Conservation (phyloP, 192 early-diverging fungal genomes). For the Geosiphon pyriformis region DNA sequence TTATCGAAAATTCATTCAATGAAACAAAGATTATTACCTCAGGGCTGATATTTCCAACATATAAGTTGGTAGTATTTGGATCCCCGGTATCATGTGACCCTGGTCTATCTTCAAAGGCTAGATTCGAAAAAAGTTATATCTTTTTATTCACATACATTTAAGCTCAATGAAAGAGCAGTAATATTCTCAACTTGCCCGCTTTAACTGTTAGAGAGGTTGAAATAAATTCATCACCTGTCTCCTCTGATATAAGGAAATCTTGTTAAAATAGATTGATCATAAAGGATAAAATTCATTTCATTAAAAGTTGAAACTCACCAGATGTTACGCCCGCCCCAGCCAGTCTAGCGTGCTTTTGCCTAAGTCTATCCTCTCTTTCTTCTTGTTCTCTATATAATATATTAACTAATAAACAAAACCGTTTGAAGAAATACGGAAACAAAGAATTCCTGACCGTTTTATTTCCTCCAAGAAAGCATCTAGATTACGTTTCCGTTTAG, state of each 20-base stretch:
- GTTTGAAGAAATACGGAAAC: background rate
- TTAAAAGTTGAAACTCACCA: constrained; percentile 12
- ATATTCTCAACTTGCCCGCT: constrained; percentile 16
- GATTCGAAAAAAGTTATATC: too few relatives aligned
- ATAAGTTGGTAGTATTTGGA: constrained; percentile 76
- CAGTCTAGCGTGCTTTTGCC: constrained; percentile 34
- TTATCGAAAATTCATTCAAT: too few relatives aligned
- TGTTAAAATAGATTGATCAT: background rate
- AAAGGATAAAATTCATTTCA: constrained; percentile 13
- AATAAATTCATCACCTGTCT: constrained; percentile 4
- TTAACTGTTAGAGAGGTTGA: constrained; percentile 23
- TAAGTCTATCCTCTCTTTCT: constrained; percentile 48
- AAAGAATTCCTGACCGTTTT: constrained; percentile 43
- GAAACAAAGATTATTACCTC: constrained; percentile 30
- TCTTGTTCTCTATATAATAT: constrained; percentile 51
- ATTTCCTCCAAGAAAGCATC: constrained; percentile 82
- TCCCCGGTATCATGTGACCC: constrained; percentile 74
- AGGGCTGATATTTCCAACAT: constrained; percentile 75
- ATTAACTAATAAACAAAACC: background rate
- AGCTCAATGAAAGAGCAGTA: too few relatives aligned
- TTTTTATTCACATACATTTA: too few relatives aligned
- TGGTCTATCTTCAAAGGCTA: constrained; percentile 32
- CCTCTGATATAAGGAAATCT: constrained; percentile 3
- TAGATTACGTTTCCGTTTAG: constrained; percentile 69
- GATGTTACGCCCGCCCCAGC: constrained; percentile 23